Evolutionary conservation across 805 yeast genomes (phyloP).

Genomic region (Kuraishia cidri): DNA sequence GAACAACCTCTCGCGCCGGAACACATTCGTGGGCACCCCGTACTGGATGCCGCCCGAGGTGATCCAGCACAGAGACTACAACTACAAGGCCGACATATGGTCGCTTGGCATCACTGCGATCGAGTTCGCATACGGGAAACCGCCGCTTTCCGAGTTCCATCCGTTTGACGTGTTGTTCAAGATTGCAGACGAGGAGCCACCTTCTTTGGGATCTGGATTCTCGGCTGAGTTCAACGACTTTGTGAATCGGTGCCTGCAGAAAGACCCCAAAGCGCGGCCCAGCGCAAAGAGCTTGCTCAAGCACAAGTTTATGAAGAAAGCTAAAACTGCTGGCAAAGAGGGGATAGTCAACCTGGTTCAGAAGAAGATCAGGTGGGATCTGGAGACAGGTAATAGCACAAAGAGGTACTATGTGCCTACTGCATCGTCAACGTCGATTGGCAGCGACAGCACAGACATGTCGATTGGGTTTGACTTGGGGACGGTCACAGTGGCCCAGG

Average conservation of each 20-base stretch:
- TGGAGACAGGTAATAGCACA: constrained; percentile 17
- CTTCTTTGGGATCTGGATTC: constrained; percentile 24
- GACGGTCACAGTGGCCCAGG: too few relatives aligned
- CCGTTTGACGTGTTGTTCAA: constrained; percentile 46
- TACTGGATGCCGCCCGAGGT: constrained; percentile 64
- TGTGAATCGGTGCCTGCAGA: constrained; percentile 59
- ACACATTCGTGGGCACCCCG: constrained; percentile 53
- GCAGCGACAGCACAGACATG: background rate
- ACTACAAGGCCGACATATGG: constrained; percentile 75
- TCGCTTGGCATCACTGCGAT: constrained; percentile 72
- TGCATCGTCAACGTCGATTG: constrained; percentile 1
- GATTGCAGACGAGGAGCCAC: constrained; percentile 41
- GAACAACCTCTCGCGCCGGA: constrained; percentile 41
- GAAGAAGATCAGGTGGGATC: constrained; percentile 33
- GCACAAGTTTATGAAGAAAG: constrained; percentile 48
- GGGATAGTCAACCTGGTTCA: constrained; percentile 28
- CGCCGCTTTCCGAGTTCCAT: constrained; percentile 51
- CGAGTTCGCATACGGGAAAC: constrained; percentile 64
- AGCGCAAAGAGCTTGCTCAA: constrained; percentile 50
- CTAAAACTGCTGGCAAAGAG: constrained; percentile 22
- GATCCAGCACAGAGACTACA: constrained; percentile 42
- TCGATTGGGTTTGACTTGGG: constrained; percentile 7
- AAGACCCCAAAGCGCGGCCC: constrained; percentile 61
- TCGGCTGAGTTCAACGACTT: constrained; percentile 51
- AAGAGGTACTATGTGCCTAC: constrained; percentile 26